Evolutionary conservation across 805 yeast species (phyloP), one percentile per base, ranked within the genome.

Genomic region (Metschnikowia arizonensis): DNA sequence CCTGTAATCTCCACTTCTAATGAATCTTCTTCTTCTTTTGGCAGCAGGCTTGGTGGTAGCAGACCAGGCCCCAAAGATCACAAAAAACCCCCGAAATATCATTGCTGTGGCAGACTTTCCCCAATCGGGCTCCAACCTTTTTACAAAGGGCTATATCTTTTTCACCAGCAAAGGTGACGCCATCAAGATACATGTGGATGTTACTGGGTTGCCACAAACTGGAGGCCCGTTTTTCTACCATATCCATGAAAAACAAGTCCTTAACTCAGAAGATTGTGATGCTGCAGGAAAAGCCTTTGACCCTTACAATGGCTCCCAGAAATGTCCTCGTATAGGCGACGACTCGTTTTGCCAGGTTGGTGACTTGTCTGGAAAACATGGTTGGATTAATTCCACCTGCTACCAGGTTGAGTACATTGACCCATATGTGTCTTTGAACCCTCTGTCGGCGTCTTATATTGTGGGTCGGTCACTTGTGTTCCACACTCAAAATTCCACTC

Each of bases 281-380:
- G 71, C 68, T 9, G 75, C 79, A 17, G 83, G 82, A 10, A 42
- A 35, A 30, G 83, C 80, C 51, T 79, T 84, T 48, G 82, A 84
- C 56, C 90, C 90, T 3, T 83, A 74, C 58, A 59, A 44, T 4
- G 83, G 87, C 5, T 63, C 76, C 8, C 62, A 70, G 17, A 71
- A 69, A 40, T 82, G 88, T 62, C 82, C 75, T 43, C 53, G 61
- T 23, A 68, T 69, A 46, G 68, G 67, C 14, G 69, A 74, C 53
- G 83, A 83, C 61, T 61, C 81, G 6, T 67, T 61, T 29, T 84
- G 88, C 60, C 81, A 81, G 62, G 78, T 83, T 33, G 91, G 91
- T 47, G 90, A 84, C 58, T 76, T 84, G 55, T 77, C 86, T 29
- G 91, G 91, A 35, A 84, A 83, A 61, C 89, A 84, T 63, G 91